phyloP scores from a whole-genome alignment of 2,329 filamentous ascomycete genomes.

The Fusarium falciforme region DNA sequence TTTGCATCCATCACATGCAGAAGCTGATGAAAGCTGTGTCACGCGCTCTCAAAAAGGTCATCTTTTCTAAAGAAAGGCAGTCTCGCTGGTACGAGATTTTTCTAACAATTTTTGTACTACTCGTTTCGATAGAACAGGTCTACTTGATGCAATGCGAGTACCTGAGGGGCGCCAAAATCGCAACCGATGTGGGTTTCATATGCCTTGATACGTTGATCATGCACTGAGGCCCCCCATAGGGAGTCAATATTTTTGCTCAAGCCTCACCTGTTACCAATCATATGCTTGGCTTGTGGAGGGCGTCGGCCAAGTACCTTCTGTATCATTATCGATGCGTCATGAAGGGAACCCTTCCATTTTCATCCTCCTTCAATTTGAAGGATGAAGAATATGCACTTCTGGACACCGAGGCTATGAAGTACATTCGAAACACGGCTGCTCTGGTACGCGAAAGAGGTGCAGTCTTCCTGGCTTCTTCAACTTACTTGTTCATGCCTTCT shows the following conservation, averaged over 20 bases:
- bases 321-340: not conserved
- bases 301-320: not conserved
- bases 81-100: not conserved
- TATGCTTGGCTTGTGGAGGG: not conserved
- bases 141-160: not conserved
- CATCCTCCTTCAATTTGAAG: not conserved
- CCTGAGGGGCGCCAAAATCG: not conserved
- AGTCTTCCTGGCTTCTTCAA: not conserved
- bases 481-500: not conserved
- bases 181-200: not conserved
- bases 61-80: not conserved
- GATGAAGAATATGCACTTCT: not conserved
- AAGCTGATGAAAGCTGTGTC: not conserved
- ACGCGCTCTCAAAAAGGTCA: not conserved
- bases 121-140: not conserved
- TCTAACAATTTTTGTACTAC: not conserved
- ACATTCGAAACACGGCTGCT: not conserved
- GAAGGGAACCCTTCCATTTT: not conserved
- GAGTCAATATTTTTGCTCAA: not conserved
- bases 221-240: not conserved
- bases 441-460: not conserved
- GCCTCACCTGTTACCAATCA: not conserved
- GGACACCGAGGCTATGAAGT: not conserved
- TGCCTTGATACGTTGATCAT: not conserved
- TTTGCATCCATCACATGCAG: not conserved